Conservation (phyloP, 139 green algal species). For the Tetraselmis chui region DNA sequence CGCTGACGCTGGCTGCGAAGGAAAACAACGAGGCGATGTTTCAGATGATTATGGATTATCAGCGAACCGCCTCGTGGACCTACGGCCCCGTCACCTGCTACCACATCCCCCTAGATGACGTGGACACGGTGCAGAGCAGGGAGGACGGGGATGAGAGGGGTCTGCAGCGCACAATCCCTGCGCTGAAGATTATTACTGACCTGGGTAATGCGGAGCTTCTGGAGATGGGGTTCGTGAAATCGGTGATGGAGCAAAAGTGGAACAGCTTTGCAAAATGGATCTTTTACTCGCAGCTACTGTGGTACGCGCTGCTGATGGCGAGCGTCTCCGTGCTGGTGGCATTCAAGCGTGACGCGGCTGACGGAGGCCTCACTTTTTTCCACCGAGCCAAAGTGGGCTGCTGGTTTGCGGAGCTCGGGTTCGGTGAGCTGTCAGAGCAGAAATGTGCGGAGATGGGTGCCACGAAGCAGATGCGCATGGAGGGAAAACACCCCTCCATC, state of each 20-base stretch:
- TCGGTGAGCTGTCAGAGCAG: not conserved
- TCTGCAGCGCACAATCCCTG: not conserved
- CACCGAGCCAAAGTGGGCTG: not conserved
- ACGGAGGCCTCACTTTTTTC: not conserved
- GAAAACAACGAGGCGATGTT: not conserved
- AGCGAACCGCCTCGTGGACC: not conserved
- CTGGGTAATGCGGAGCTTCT: not conserved
- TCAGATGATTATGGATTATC: not conserved
- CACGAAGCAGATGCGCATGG: not conserved
- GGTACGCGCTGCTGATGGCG: not conserved
- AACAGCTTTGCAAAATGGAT: not conserved
- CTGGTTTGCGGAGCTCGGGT: not conserved
- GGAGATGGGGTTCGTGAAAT: not conserved
- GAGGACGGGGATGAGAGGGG: not conserved
- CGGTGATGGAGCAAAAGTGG: not conserved
- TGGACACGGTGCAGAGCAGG: not conserved
- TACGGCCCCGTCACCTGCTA: conserved; percentile 3
- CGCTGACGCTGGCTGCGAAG: not conserved
- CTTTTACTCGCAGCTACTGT: not conserved
- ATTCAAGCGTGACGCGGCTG: not conserved
- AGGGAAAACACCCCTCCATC: not conserved
- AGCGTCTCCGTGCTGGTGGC: not conserved
- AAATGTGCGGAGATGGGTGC: not conserved
- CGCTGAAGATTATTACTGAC: not conserved
- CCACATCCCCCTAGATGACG: not conserved